Base-by-base conservation (phyloP, 371 early-diverging fungal species). In the Globomyces sp. region DNA sequence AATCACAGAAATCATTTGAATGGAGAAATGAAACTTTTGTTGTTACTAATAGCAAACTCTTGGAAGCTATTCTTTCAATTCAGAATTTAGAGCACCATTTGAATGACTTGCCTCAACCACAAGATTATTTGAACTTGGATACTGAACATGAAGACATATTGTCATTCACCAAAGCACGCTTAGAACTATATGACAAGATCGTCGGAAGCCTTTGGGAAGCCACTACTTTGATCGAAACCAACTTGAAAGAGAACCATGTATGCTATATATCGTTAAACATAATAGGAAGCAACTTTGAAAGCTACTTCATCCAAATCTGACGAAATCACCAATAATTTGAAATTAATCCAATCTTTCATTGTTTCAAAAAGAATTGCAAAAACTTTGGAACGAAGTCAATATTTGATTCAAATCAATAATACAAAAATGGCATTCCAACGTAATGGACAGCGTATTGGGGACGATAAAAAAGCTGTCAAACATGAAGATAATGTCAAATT, bases 271-370 rank as follows among this genome's bases (percentile, higher is more conserved):
- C 24, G 24, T 24, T 24, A 24, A 24, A 24, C 24, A 49, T 85
- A 89, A 57, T 80, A 80, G 71, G 83, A 80, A 70, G 87, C 89
- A 0, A 79, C 83, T 0, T 85, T 87, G 34, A 88, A 89, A 69
- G 85, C 89, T 42, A 82, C 83, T 39, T 90, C 90, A 0, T 88
- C 89, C 4, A 87, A 87, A 73, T 86, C 87, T 3, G 86, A 83
- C 42, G 79, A 84, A 63, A 79, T 79, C 24, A 86, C 88, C 0
- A 78, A 81, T 34, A 82, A 86, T 10, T 71, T 90, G 68, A 75
- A 83, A 37, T 76, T 73, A 58, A 65, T 85, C 13, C 80, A 84
- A 37, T 80, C 83, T 0, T 89, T 77, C 71, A 80, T 87, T 41
- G 72, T 82, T 39, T 89, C 84, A 58, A 72, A 82, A 36, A 70